phyloP scores from a whole-genome alignment of 148 eudicot species.

The Rhododendron ovatum region DNA sequence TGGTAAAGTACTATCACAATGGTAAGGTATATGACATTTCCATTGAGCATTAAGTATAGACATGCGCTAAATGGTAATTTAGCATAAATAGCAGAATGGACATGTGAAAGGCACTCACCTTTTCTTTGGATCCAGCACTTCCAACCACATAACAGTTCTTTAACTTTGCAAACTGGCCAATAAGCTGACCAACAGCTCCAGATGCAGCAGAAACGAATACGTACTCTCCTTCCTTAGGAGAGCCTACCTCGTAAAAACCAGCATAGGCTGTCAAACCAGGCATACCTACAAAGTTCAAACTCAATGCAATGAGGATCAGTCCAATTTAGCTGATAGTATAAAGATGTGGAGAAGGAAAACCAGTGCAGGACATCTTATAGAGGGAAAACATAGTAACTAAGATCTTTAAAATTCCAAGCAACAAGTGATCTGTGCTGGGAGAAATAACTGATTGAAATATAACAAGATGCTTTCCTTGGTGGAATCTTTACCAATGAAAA shows the following conservation, averaged over 20 bases:
- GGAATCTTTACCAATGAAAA: no score
- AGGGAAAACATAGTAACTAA: not conserved
- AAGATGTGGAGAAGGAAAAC: not conserved
- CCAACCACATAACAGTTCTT: not conserved
- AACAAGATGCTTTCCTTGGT: no score
- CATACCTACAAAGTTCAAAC: not conserved
- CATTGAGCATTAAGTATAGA: not conserved
- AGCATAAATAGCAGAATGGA: not conserved
- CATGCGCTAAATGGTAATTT: not conserved
- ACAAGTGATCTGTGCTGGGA: not conserved
- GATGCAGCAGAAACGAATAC: not conserved
- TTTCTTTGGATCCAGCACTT: not conserved
- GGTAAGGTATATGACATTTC: not conserved
- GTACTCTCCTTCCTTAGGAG: not conserved
- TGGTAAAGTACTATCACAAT: not conserved
- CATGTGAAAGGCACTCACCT: not conserved
- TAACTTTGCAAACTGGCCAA: not conserved
- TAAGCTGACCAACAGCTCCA: not conserved
- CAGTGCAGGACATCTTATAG: not conserved
- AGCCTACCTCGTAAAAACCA: not conserved
- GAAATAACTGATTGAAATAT: no score
- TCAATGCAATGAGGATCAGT: not conserved
- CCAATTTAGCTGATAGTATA: not conserved
- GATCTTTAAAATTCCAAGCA: not conserved
- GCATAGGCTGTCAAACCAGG: not conserved